A percentile compares a stretch with the other conserved stretches of the same genome.
phyloP scores from a whole-genome alignment of 768 basidiomycete genomes.

The Russula brevipes region DNA sequence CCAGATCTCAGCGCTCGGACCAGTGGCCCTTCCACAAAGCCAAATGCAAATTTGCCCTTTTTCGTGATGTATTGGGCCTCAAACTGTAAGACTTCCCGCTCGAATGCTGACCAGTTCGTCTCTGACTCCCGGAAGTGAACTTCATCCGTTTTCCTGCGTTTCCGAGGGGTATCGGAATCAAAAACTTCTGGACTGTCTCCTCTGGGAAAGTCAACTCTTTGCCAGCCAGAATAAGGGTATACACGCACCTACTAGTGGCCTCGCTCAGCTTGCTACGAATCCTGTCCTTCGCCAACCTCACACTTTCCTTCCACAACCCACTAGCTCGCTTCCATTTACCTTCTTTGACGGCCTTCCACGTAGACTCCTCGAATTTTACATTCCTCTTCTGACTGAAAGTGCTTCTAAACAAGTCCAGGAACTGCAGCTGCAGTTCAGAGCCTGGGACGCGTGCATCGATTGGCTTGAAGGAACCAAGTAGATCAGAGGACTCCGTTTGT shows the following conservation, averaged over 20 bases:
- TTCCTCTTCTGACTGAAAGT: slow-evolving; percentile 93
- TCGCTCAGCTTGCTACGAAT: slow-evolving; percentile 39
- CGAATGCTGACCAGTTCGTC: slow-evolving; percentile 62
- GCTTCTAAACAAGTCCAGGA: slow-evolving; percentile 72
- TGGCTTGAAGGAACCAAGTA: slow-evolving; percentile 96
- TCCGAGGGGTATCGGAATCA: slow-evolving; percentile 50
- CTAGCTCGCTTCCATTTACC: slow-evolving; percentile 82
- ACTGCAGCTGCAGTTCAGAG: slow-evolving; percentile 60
- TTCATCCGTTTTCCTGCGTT: slow-evolving; percentile 61
- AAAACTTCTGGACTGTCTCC: slow-evolving; percentile 29
- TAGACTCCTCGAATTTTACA: slow-evolving; percentile 73
- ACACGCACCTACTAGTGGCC: slow-evolving; percentile 26
- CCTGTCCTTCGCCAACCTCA: slow-evolving; percentile 60
- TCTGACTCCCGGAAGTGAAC: slow-evolving; percentile 41
- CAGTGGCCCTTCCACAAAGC: slow-evolving; percentile 94
- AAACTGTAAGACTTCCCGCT: slow-evolving; percentile 67
- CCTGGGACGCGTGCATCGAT: slow-evolving; percentile 81
- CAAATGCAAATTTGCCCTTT: slow-evolving; percentile 87
- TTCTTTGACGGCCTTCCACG: slow-evolving; percentile 75
- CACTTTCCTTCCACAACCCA: slow-evolving; percentile 78
- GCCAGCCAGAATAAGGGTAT: slow-evolving; percentile 4
- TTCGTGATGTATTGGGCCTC: slow-evolving; percentile 85
- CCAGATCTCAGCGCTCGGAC: slow-evolving; percentile 83
- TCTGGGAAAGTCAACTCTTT: slow-evolving; percentile 1
- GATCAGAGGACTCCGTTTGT: slow-evolving; percentile 92